Conservation (phyloP, 176 grass and related monocot species). For the Aegilops tauschii region DNA sequence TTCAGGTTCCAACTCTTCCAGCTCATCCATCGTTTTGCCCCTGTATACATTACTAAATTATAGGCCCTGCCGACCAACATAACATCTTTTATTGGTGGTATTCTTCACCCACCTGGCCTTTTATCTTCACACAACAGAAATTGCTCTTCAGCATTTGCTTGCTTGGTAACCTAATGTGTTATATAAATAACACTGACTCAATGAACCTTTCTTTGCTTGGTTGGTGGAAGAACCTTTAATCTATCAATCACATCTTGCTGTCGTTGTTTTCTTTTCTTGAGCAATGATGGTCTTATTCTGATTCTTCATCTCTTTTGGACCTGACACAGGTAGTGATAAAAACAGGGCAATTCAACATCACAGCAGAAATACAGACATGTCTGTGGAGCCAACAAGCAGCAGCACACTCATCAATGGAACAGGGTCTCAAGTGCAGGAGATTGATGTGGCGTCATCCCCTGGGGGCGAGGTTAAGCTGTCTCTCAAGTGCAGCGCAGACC, state of each 20-base stretch:
- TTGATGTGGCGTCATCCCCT: constrained; percentile 62
- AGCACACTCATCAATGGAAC: background rate
- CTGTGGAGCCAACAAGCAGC: constrained; percentile 6
- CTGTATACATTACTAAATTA: too few species aligned
- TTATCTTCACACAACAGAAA: background rate
- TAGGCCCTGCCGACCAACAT: too few species aligned
- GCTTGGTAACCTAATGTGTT: background rate
- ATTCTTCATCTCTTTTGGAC: background rate
- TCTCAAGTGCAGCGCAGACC: constrained; percentile 33
- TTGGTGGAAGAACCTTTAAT: background rate
- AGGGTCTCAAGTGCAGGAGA: constrained; percentile 22
- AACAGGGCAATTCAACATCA: background rate
- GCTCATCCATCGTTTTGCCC: background rate
- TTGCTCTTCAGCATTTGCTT: background rate
- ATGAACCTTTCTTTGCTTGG: too few species aligned
- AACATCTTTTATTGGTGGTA: too few species aligned
- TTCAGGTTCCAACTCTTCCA: background rate
- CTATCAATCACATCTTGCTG: background rate
- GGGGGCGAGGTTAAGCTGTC: constrained; percentile 61
- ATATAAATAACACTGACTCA: too few species aligned
- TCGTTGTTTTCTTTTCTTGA: background rate
- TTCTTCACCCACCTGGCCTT: background rate
- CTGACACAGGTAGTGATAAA: constrained; percentile 25
- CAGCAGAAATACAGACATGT: constrained; percentile 1
- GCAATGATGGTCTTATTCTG: background rate